Evolutionary conservation across 2,329 filamentous ascomycete genomes (phyloP).

Genomic region (Neoscytalidium dimidiatum): DNA sequence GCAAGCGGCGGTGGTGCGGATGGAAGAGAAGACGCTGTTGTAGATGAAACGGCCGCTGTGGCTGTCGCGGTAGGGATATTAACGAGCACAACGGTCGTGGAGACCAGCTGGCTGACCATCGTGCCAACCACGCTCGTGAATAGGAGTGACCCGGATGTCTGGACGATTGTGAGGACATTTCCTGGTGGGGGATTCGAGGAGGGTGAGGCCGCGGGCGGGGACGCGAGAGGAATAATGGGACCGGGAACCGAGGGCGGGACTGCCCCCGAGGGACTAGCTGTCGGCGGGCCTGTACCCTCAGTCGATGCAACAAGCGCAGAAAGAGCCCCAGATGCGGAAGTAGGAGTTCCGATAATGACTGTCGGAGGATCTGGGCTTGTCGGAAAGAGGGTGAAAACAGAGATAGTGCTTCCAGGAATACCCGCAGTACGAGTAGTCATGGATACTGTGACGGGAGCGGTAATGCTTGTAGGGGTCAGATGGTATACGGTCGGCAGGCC

Average conservation of each 20-base stretch:
- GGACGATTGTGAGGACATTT: not conserved
- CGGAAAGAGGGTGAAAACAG: slow-evolving; percentile 2
- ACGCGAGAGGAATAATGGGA: not conserved
- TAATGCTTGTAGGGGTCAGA: not conserved
- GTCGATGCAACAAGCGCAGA: not conserved
- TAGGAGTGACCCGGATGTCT: not conserved
- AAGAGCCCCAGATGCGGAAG: not conserved
- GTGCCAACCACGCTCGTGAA: not conserved
- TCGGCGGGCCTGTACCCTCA: not conserved
- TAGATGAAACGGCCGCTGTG: not conserved
- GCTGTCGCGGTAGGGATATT: not conserved
- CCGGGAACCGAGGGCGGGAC: not conserved
- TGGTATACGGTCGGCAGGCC: not conserved
- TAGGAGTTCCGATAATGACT: slow-evolving; percentile 4
- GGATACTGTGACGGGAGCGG: not conserved
- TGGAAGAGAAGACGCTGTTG: not conserved
- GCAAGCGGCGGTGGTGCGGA: not conserved
- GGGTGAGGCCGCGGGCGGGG: not conserved
- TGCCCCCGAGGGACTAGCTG: not conserved
- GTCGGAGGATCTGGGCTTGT: not conserved
- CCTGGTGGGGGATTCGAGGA: not conserved
- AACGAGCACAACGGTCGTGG: not conserved
- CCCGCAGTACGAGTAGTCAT: not conserved
- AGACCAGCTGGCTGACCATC: not conserved
- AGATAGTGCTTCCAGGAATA: not conserved